Evolutionary conservation across 2,329 filamentous ascomycete species (phyloP).

Genomic region (Aotearoamyces nothofagi): DNA sequence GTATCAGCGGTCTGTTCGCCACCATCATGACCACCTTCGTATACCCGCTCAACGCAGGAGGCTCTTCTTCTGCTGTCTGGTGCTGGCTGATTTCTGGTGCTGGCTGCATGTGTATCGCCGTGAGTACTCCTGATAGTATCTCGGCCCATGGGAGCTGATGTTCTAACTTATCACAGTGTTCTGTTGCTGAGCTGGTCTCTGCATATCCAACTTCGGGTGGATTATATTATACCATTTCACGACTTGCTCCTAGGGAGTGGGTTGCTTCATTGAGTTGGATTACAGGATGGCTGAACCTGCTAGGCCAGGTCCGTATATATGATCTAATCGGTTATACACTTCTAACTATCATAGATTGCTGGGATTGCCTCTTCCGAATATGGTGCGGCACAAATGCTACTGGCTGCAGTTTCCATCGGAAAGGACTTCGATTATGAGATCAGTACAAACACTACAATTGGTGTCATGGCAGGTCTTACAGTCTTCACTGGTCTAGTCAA

Average conservation of each 20-base stretch:
- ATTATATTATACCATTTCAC: constrained; percentile 37
- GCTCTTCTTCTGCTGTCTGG: constrained; percentile 37
- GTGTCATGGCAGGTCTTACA: constrained; percentile 38
- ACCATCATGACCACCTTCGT: constrained; percentile 39
- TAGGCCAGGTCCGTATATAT: constrained; percentile 34
- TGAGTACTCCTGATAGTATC: constrained; percentile 8
- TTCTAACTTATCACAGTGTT: constrained; percentile 17
- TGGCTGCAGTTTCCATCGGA: constrained; percentile 37
- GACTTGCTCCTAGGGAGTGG: constrained; percentile 30
- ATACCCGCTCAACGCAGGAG: constrained; percentile 36
- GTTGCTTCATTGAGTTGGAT: constrained; percentile 33
- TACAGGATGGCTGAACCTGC: constrained; percentile 32
- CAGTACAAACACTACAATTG: constrained; percentile 30
- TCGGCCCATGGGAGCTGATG: neutral
- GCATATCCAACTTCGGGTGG: constrained; percentile 41
- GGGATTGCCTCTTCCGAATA: constrained; percentile 42
- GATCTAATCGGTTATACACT: neutral
- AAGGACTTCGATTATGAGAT: constrained; percentile 30
- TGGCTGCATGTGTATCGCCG: constrained; percentile 38
- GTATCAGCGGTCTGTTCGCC: constrained; percentile 37
- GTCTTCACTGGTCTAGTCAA: constrained; percentile 36
- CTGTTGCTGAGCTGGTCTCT: constrained; percentile 39
- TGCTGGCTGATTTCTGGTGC: constrained; percentile 41
- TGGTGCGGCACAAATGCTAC: constrained; percentile 37
- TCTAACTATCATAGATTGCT: constrained; percentile 10